Evolutionary conservation across 805 yeast species (phyloP), one percentile per base, ranked within the genome.

Genomic region (Suhomyces sp.): DNA sequence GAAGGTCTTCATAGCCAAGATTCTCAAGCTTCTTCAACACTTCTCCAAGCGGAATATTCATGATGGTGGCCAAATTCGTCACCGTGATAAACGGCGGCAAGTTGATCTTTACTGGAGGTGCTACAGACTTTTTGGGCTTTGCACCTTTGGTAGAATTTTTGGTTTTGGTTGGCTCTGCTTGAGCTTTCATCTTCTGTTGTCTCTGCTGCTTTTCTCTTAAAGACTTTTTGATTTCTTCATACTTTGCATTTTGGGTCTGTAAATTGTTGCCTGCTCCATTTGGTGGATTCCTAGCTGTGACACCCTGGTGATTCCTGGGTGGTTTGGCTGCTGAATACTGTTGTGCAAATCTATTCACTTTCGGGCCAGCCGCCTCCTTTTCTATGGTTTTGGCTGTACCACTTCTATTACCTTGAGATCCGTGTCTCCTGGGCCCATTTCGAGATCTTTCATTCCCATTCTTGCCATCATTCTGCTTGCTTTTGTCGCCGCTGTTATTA

Each of bases 71-170:
- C 43, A 93, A 73, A 56, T 91, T 87, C 2, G 93, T 78, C 2
- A 93, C 88, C 0, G 96, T 82, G 4, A 89, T 78, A 61, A 86
- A 91, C 8, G 87, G 80, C 0, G 97, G 97, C 27, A 93, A 75
- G n/a, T 65, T 60, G 43, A 75, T 66, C 49, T 66, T 67, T 48
- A 75, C 57, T 6, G 60, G 61, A 17, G 53, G 60, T 47, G 49
- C 46, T 4, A 21, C 17, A 4, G 49, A 27, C 53, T 47, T 52
- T 52, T 48, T 50, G 46, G 19, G n/a, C n/a, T n/a, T n/a, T n/a
- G n/a, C n/a, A n/a, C n/a, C n/a, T n/a, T n/a, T n/a, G n/a, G n/a
- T n/a, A n/a, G n/a, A n/a, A n/a, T n/a, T n/a, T n/a, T n/a, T n/a
- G n/a, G n/a, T n/a, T 6, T 27, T 27, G 31, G 12, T 8, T 8